Conservation (phyloP, 2,329 filamentous ascomycete genomes). For the Cordyceps cateniannulata region DNA sequence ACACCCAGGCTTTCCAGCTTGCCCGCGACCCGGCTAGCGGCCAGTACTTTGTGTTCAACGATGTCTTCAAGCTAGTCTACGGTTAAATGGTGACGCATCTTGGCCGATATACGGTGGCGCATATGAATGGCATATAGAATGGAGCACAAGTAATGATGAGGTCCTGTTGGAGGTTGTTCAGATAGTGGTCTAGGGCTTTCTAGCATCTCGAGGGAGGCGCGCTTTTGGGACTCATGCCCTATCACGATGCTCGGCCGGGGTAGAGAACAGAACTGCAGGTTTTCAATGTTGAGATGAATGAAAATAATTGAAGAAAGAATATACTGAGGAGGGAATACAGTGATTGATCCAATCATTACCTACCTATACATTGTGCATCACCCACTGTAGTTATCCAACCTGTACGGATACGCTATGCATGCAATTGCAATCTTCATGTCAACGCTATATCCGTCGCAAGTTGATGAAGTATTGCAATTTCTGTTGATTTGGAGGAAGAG, state of each 20-base stretch:
- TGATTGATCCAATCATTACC: no score
- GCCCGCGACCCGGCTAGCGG: constrained; percentile 53
- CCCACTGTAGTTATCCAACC: no score
- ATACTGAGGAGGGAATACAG: no score
- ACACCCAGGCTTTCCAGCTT: constrained; percentile 85
- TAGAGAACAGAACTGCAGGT: neutral
- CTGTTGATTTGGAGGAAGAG: no score
- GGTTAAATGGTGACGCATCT: constrained; percentile 29
- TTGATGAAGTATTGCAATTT: no score
- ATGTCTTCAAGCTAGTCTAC: constrained; percentile 89
- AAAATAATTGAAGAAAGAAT: neutral
- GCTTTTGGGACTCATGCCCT: neutral
- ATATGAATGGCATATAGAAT: constrained; percentile 6
- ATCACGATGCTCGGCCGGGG: neutral
- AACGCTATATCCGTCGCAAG: no score
- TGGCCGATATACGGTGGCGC: neutral
- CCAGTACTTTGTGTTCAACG: constrained; percentile 85
- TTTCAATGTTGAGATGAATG: neutral
- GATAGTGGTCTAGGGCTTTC: neutral
- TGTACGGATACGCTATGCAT: no score
- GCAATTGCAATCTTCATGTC: no score
- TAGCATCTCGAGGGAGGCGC: neutral
- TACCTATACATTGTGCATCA: no score
- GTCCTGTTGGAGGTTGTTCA: neutral
- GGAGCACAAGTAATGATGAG: neutral